Percentiles rank a stretch among this genome's conserved stretches.
phyloP scores from a whole-genome alignment of 352 stramenopile genomes.

The Pythium chondricola region DNA sequence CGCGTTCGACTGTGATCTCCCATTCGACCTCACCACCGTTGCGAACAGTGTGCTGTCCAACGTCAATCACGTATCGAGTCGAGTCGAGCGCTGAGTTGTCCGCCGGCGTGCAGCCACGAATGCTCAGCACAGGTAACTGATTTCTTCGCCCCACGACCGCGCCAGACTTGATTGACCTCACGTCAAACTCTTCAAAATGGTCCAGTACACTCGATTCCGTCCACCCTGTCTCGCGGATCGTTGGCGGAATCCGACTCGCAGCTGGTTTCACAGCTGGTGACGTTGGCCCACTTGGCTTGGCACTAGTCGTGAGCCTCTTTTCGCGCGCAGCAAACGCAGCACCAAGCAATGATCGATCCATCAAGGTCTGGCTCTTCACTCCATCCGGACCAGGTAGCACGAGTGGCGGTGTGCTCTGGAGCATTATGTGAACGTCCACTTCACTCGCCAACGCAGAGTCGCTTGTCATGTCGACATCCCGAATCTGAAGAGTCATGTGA shows the following conservation, averaged over 20 bases:
- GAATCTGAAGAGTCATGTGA: constrained; percentile 72
- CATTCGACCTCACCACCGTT: constrained; percentile 85
- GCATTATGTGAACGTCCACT: constrained; percentile 61
- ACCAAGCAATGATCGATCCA: constrained; percentile 30
- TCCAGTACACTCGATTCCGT: constrained; percentile 46
- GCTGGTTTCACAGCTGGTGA: neutral
- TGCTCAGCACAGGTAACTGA: constrained; percentile 48
- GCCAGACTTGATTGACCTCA: constrained; percentile 53
- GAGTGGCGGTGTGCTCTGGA: constrained; percentile 23
- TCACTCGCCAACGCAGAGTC: constrained; percentile 49
- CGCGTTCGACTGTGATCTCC: constrained; percentile 83
- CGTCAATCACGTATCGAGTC: constrained; percentile 81
- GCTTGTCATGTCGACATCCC: constrained; percentile 54
- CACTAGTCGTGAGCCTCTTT: constrained; percentile 39
- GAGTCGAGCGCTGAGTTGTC: constrained; percentile 80
- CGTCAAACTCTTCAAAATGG: constrained; percentile 73
- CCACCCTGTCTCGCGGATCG: constrained; percentile 23
- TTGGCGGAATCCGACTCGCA: constrained; percentile 17
- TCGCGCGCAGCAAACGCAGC: constrained; percentile 63
- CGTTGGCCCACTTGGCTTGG: constrained; percentile 14
- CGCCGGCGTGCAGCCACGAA: constrained; percentile 77
- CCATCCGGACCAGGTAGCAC: constrained; percentile 3
- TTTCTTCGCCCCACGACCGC: constrained; percentile 28
- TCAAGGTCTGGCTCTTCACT: constrained; percentile 1
- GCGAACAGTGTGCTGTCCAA: constrained; percentile 81